phyloP scores from a whole-genome alignment of 2,329 filamentous ascomycete genomes.

The Fusarium praegraminearum region DNA sequence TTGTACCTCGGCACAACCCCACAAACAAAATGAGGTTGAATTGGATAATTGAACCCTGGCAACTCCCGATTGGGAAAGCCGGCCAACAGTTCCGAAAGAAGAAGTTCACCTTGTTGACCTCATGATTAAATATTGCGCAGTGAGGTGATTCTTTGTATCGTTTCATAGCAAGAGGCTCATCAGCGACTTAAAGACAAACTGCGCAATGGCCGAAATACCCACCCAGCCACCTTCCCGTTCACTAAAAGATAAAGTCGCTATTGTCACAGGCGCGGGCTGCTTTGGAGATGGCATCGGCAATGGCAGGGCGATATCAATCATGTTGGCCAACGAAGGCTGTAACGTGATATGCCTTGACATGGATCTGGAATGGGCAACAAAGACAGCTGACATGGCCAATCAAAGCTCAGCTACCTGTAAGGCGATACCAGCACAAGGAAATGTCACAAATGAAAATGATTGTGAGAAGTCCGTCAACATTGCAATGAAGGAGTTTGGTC shows the following conservation, averaged over 20 bases:
- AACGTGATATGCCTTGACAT: constrained; percentile 70
- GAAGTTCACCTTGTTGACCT: background rate
- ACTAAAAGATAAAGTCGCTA: constrained; percentile 57
- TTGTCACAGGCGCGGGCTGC: constrained; percentile 71
- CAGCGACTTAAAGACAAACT: background rate
- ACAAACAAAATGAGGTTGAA: background rate
- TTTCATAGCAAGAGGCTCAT: background rate
- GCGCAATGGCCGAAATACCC: constrained; percentile 23
- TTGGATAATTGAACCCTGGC: background rate
- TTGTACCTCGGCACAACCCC: constrained; percentile 11
- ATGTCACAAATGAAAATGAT: constrained; percentile 67
- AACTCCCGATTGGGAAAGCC: constrained; percentile 18
- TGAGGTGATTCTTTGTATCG: background rate
- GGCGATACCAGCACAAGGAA: constrained; percentile 59
- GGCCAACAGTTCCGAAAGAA: background rate
- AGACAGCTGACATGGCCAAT: constrained; percentile 66
- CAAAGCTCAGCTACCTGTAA: constrained; percentile 53
- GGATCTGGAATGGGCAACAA: constrained; percentile 61
- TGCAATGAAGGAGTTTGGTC: constrained; percentile 63
- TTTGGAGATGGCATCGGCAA: constrained; percentile 70
- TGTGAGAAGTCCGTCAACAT: constrained; percentile 59
- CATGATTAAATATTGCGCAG: background rate
- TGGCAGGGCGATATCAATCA: constrained; percentile 67
- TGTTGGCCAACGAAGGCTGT: constrained; percentile 70
- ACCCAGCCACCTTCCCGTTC: constrained; percentile 29